Base-by-base conservation (phyloP, 345 rosid genomes). In the Bruguiera sexangula region DNA sequence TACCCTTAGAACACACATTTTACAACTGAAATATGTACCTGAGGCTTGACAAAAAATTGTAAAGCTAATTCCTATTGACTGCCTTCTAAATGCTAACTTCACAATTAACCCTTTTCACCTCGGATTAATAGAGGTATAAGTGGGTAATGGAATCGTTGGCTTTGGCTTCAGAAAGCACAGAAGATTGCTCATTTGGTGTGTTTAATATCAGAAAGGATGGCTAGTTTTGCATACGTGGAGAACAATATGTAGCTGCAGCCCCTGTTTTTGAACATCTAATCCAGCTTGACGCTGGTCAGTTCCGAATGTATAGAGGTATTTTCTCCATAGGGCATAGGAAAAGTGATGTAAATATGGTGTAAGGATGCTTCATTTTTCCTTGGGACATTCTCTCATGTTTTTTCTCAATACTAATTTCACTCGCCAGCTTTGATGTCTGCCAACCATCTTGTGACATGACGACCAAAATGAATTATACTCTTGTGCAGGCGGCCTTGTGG, bases 1-100 rank as follows among this genome's bases (percentile, higher is more conserved):
- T 52, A 87, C 96, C 69, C 67, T 88, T 79, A 83, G 81, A 80
- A 81, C 97, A 15, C 92, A 88, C 63, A 67, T 76, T 22, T 22
- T 85, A 75, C 98, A 94, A 65, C 70, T 59, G 67, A 76, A 76
- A 62, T 70, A 68, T 6, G 22, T 69, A 36, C 76, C 71, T 50
- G 78, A 70, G 69, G 75, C 75, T 36, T 76, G 83, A 82, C 78
- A 76, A 62, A 53, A 8, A 78, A 69, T 62, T 75, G 70, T 84
- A 80, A 76, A 74, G 76, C 71, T 75, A 60, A 24, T 50, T 29
- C 60, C 68, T 63, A 64, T 74, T 73, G 61, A 74, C 65, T 54
- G 16, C 68, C 60, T 30, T 64, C 74, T 5, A 46, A 65, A 56
- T 62, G 46, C 77, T 77, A 77, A 77, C 74, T 29, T n/a, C 63